Base-by-base conservation (phyloP, 495 filamentous ascomycete genomes). In the Aspergillus carlsbadensis region DNA sequence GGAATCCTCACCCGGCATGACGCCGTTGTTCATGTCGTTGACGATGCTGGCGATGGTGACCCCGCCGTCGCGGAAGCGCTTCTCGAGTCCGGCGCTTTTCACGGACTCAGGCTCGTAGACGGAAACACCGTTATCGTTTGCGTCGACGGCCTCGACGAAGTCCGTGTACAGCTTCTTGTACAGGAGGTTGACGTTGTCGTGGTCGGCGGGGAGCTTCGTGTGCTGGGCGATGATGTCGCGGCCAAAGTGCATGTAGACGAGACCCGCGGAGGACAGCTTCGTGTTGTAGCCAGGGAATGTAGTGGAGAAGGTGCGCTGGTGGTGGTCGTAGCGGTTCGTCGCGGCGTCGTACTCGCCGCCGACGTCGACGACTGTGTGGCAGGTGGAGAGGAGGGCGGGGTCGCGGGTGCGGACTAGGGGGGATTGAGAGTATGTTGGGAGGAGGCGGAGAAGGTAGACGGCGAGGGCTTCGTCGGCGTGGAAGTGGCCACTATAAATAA, bases 391-490 rank as follows among this genome's bases (percentile, higher is more conserved):
- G 11, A 86, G 69, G 11, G 81, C 79, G 5, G 91, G 87, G 70
- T 98, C 91, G 53, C 94, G 88, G 33, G 91, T 94, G 49, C 94
- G 90, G 29, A 96, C 71, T 3, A 98, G 87, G n/a, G 79, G 67
- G 10, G 89, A 87, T 59, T 78, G 68, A 39, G 80, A 65, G 79
- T 97, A 98, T 20, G 84, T 76, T 24, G 94, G 95, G 37, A 98
- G 83, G 20, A 89, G 84, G 46, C 91, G 91, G 61, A 98, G 89
- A 77, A 98, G 89, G 78, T 94, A 90, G 56, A 98, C 92, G 50
- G 94, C 94, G n/a, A 98, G 85, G 56, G 94, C 94, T 77, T 98
- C 94, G 70, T 98, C 94, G 71, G 94, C 95, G 77, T 98, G 94
- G 81, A 98, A 98, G 74, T 96, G 91, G 52, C 94, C 94, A 75